Conservation (phyloP, 2,329 filamentous ascomycete species). For the Stemphylium beticola region DNA sequence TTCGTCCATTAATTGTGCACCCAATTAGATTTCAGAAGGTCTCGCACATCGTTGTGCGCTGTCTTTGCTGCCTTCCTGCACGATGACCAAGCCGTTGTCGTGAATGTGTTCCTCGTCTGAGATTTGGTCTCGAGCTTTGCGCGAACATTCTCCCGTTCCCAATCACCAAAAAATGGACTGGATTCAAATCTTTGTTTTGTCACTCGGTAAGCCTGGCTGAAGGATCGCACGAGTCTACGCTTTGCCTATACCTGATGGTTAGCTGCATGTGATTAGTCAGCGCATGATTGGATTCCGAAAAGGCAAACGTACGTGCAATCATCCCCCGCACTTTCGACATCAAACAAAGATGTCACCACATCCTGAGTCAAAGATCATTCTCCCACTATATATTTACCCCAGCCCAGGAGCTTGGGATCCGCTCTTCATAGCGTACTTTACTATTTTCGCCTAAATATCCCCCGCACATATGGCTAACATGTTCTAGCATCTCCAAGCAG, state of each 20-base stretch:
- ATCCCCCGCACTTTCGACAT: neutral
- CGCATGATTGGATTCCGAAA: neutral
- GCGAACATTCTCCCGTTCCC: too few species aligned
- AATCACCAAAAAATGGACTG: too few species aligned
- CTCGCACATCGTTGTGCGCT: too few species aligned
- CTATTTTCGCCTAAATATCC: neutral
- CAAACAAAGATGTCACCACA: neutral
- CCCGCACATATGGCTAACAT: neutral
- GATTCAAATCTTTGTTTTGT: too few species aligned
- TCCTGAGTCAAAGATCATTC: slow-evolving; percentile 45
- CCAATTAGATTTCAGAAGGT: too few species aligned
- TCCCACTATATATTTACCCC: slow-evolving; percentile 61
- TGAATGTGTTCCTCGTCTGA: too few species aligned
- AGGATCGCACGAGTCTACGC: neutral
- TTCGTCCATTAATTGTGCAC: too few species aligned
- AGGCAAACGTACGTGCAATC: neutral
- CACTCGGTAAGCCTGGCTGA: neutral
- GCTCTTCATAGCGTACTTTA: slow-evolving; percentile 52
- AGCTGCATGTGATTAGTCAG: slow-evolving; percentile 7
- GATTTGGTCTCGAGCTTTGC: too few species aligned
- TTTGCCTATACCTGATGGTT: neutral
- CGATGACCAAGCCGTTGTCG: too few species aligned
- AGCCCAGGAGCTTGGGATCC: slow-evolving; percentile 55
- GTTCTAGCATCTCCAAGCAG: slow-evolving; percentile 29
- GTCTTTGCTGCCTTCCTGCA: too few species aligned